Base-by-base conservation (phyloP, 1,284 basidiomycete genomes). In the Ganoderma resinaceum region DNA sequence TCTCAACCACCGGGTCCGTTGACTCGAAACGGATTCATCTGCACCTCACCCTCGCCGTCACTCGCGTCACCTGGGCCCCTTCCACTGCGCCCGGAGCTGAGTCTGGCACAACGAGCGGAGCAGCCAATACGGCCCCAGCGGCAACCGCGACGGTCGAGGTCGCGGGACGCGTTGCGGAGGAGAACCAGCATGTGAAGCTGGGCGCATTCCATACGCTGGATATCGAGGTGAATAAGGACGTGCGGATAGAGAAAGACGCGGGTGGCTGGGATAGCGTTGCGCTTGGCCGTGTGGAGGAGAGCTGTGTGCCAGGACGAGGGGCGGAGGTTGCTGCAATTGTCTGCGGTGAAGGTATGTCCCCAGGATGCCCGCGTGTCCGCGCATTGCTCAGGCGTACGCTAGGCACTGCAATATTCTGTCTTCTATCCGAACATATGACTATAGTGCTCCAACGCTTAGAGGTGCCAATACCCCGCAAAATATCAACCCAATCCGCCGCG, bases 251-350 rank as follows among this genome's bases (percentile, higher is more conserved):
- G 76, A 99, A 99, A 80, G 79, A 82, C 0, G 89, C 91, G 63
- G 75, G 75, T 5, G 89, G 90, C 6, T 99, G 98, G 98, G 98
- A 99, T 78, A 94, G 92, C 67, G 84, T 99, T 64, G 93, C 96
- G 7, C 79, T 95, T 29, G 87, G 91, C 62, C 86, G 97, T 33
- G 89, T 99, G 0, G 85, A 92, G 64, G 98, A 99, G 74, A 89
- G 95, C 42, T 95, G 95, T 66, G 86, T 95, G 61, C 95, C 95
- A n/a, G 96, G 96, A 26, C 86, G 93, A 75, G 95, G 97, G 0
- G 98, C 98, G 2, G 97, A 99, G 79, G 94, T 99, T 1, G 98
- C 95, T 11, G 98, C 98, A 0, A 88, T 99, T 20, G 95, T 99
- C 1, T 95, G 95, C 69, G 97, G 98, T 43, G 98, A 99, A 85